Percentiles rank a stretch among this genome's conserved stretches.
These are phyloP conservation scores for Lentinula sp. DNA, from an alignment of 768 basidiomycete species.

Conservation along the genomic window DNA sequence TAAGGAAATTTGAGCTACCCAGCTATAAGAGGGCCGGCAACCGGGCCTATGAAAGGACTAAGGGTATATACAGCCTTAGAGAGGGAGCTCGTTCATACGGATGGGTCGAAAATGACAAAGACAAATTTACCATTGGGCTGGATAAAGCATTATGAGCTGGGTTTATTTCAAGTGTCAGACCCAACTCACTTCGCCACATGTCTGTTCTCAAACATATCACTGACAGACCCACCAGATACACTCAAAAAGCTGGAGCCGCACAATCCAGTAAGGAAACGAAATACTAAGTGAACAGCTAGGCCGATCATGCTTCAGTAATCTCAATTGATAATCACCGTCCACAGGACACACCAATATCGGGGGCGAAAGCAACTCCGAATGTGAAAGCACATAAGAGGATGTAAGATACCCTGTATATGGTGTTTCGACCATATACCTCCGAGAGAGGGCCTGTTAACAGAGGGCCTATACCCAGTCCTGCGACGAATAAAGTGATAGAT, in stretches of 20 bases:
- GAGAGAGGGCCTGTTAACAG: constrained; percentile 47
- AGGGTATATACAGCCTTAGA: constrained; percentile 53
- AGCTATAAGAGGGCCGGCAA: constrained; percentile 49
- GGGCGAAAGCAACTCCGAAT: constrained; percentile 71
- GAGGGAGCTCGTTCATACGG: constrained; percentile 9
- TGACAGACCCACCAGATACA: constrained; percentile 49
- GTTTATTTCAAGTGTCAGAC: neutral
- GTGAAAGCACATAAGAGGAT: constrained; percentile 53
- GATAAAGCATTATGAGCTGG: neutral
- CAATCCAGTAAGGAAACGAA: constrained; percentile 50
- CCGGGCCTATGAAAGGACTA: constrained; percentile 46
- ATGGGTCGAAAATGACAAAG: neutral
- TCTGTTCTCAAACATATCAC: constrained; percentile 49
- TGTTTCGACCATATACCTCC: constrained; percentile 62
- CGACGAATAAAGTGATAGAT: constrained; percentile 50
- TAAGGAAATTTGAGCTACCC: constrained; percentile 37
- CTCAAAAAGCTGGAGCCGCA: constrained; percentile 52
- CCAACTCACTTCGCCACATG: constrained; percentile 52
- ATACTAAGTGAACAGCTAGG: constrained; percentile 53
- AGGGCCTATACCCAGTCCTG: constrained; percentile 51
- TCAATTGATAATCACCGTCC: neutral
- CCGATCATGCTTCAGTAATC: neutral
- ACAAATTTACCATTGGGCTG: neutral
- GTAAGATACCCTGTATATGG: constrained; percentile 60
- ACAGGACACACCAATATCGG: constrained; percentile 45